Evolutionary conservation across 345 rosid species (phyloP).

Genomic region (Cardiospermum halicacabum): DNA sequence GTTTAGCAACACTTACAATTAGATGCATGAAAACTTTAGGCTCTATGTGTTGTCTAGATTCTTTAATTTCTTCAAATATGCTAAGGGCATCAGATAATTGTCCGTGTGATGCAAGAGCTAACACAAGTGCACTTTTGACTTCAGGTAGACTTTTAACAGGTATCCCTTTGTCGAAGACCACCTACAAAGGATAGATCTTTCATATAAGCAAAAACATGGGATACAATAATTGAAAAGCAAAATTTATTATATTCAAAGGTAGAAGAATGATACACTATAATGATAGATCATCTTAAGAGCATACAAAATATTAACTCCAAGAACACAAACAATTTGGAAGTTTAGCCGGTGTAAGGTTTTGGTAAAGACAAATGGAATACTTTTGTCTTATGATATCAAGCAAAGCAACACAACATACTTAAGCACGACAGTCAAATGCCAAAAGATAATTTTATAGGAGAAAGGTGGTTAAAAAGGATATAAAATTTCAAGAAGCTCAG

Average conservation of each 20-base stretch:
- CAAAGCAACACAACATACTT: neutral
- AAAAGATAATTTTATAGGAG: neutral
- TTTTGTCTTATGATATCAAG: neutral
- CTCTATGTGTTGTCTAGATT: constrained; percentile 38
- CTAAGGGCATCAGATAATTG: constrained; percentile 58
- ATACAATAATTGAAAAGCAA: neutral
- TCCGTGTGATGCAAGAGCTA: constrained; percentile 67
- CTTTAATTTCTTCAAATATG: constrained; percentile 61
- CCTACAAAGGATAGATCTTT: constrained; percentile 33
- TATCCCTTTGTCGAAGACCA: constrained; percentile 42
- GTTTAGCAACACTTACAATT: constrained; percentile 34
- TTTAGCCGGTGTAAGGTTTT: neutral
- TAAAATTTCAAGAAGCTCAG: neutral
- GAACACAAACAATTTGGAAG: neutral
- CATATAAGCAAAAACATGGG: neutral
- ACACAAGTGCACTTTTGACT: constrained; percentile 57
- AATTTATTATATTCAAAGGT: neutral
- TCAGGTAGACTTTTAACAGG: constrained; percentile 40
- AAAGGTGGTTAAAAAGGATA: neutral
- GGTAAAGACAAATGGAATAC: neutral
- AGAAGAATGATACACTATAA: neutral
- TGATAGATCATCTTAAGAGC: neutral
- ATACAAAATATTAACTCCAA: neutral
- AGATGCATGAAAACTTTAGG: constrained; percentile 62
- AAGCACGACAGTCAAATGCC: neutral